These are phyloP conservation scores for Pythium angustatum DNA, from an alignment of 352 stramenopile genomes.

Conservation along the genomic window DNA sequence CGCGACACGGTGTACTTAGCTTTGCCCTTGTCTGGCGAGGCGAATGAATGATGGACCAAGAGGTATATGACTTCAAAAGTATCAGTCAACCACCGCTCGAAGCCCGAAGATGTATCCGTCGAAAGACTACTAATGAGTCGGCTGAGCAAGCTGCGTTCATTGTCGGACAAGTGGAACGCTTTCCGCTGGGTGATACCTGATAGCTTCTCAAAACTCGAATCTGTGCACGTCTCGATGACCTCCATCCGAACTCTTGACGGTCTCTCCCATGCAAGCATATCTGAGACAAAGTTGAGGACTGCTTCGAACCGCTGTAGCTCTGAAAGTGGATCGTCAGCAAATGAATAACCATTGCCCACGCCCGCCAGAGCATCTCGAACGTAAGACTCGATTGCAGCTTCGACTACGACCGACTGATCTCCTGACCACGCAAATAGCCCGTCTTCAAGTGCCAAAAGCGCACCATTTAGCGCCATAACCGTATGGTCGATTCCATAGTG, in stretches of 20 bases:
- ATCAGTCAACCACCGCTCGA: constrained; percentile 19
- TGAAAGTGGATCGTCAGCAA: neutral
- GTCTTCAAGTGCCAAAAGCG: constrained; percentile 12
- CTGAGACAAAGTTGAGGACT: constrained; percentile 11
- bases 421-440: constrained; percentile 13
- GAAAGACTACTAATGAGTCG: constrained; percentile 5
- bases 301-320: constrained; percentile 15
- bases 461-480: constrained; percentile 17
- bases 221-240: constrained; percentile 6
- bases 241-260: constrained; percentile 8
- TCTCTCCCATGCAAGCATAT: constrained; percentile 21
- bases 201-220: constrained; percentile 18
- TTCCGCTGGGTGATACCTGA: neutral
- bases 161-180: constrained; percentile 15
- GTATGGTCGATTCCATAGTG: constrained; percentile 23
- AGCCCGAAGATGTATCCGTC: neutral
- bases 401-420: constrained; percentile 4
- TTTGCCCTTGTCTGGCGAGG: neutral
- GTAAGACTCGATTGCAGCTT: neutral
- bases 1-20: constrained; percentile 3
- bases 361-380: neutral
- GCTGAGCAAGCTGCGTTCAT: constrained; percentile 21
- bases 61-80: constrained; percentile 19
- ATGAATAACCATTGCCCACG: neutral
- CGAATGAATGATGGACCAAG: constrained; percentile 3